phyloP scores from a whole-genome alignment of 352 stramenopile genomes.

The Globisporangium irregulare region DNA sequence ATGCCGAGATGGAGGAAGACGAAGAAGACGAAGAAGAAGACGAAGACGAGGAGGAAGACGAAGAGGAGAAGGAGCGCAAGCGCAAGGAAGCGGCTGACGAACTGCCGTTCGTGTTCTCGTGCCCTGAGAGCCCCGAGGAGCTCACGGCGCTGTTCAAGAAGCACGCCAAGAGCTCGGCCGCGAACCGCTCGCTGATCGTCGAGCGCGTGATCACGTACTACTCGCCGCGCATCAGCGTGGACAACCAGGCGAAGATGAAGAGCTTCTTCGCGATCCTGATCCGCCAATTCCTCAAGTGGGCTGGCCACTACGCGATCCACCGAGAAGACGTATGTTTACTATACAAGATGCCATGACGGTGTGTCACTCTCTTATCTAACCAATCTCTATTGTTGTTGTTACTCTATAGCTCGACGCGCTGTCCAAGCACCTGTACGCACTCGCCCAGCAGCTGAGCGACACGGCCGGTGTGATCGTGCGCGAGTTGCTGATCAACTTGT shows the following conservation, averaged over 20 bases:
- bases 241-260: constrained; percentile 95
- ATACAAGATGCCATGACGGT: not conserved
- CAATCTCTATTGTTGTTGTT: not conserved
- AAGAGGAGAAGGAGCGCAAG: constrained; percentile 50
- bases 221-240: constrained; percentile 91
- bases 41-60: constrained; percentile 63
- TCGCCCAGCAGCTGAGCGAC: constrained; percentile 91
- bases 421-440: constrained; percentile 79
- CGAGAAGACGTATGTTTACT: constrained; percentile 50
- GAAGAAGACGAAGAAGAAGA: constrained; percentile 72
- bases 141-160: constrained; percentile 87
- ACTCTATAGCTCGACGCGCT: constrained; percentile 68
- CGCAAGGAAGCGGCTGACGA: constrained; percentile 51
- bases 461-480: constrained; percentile 85
- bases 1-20: constrained; percentile 37
- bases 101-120: constrained; percentile 95
- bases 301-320: constrained; percentile 66
- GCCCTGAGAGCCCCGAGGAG: constrained; percentile 89
- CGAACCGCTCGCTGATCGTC: constrained; percentile 85
- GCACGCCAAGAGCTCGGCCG: constrained; percentile 77
- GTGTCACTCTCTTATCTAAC: not conserved
- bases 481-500: constrained; percentile 89
- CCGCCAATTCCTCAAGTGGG: constrained; percentile 91
- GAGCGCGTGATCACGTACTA: constrained; percentile 92
- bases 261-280: constrained; percentile 96